phyloP scores from a whole-genome alignment of 495 filamentous ascomycete genomes.

The Apodospora peruviana region DNA sequence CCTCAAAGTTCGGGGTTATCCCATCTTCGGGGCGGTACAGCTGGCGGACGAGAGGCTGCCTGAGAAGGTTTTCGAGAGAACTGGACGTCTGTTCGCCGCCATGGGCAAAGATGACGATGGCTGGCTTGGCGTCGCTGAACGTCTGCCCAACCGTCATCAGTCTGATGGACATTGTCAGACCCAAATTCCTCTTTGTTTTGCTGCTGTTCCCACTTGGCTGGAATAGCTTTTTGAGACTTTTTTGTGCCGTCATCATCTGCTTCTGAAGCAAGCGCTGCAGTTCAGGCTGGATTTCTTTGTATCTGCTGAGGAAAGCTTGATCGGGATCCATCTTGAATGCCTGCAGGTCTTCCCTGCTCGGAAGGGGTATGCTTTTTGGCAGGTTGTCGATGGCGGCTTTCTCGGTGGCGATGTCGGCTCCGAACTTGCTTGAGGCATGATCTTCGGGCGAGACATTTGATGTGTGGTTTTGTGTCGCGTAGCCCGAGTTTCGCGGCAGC shows the following conservation, averaged over 20 bases:
- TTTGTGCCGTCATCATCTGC: constrained; percentile 2
- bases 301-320: not conserved
- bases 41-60: constrained; percentile 2
- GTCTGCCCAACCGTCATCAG: constrained; percentile 4
- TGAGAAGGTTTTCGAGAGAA: constrained; percentile 3
- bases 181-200: constrained; percentile 1
- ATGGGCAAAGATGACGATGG: constrained; percentile 9
- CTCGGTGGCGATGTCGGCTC: not conserved
- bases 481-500: no score
- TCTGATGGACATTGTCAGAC: not conserved
- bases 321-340: not conserved
- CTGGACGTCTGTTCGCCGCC: not conserved
- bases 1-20: constrained; percentile 4
- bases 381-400: no score
- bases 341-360: constrained; percentile 1
- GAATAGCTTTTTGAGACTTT: not conserved
- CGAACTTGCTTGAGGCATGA: not conserved
- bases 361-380: not conserved
- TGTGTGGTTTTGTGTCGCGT: not conserved
- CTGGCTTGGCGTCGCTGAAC: not conserved
- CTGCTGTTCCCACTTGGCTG: not conserved
- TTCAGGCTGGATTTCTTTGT: constrained; percentile 1
- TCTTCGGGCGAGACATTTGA: not conserved
- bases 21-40: constrained; percentile 11
- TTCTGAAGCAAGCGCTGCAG: constrained; percentile 6